phyloP scores from a whole-genome alignment of 1,284 basidiomycete genomes.

The Cutaneotrichosporon arboriforme region DNA sequence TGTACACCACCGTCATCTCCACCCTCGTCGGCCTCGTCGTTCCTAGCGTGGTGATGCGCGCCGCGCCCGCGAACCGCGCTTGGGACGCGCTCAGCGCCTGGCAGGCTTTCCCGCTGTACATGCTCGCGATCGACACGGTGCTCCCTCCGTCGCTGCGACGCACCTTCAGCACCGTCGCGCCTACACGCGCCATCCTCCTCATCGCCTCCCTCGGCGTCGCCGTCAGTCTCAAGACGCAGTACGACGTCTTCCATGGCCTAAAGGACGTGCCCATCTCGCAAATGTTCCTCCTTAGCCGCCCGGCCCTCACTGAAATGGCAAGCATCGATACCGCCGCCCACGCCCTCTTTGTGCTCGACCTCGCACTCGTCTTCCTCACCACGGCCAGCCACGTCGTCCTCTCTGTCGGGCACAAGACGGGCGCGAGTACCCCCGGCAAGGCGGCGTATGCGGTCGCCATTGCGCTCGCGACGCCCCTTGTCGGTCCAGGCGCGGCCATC shows the following conservation, averaged over 20 bases:
- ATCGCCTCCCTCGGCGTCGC: constrained; percentile 11
- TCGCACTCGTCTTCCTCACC: constrained; percentile 3
- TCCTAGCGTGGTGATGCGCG: neutral
- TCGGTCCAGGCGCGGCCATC: constrained; percentile 13
- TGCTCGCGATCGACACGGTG: constrained; percentile 12
- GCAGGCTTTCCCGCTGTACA: constrained; percentile 14
- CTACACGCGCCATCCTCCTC: constrained; percentile 9
- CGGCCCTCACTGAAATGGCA: neutral
- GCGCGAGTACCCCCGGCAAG: neutral
- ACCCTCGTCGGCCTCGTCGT: constrained; percentile 8
- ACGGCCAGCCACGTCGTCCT: constrained; percentile 5
- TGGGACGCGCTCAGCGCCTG: constrained; percentile 9
- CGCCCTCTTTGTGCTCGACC: constrained; percentile 8
- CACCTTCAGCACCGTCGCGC: constrained; percentile 1
- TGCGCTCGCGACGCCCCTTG: neutral
- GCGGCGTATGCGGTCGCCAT: neutral
- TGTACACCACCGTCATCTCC: constrained; percentile 12
- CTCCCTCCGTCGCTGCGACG: constrained; percentile 11
- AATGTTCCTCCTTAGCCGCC: neutral
- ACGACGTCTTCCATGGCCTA: neutral
- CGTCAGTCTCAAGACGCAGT: neutral
- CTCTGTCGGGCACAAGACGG: constrained; percentile 1
- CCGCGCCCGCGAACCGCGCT: neutral
- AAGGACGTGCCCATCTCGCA: neutral
- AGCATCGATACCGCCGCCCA: neutral